phyloP scores from a whole-genome alignment of 2,329 filamentous ascomycete species.

The Pestalotiopsis sp. region DNA sequence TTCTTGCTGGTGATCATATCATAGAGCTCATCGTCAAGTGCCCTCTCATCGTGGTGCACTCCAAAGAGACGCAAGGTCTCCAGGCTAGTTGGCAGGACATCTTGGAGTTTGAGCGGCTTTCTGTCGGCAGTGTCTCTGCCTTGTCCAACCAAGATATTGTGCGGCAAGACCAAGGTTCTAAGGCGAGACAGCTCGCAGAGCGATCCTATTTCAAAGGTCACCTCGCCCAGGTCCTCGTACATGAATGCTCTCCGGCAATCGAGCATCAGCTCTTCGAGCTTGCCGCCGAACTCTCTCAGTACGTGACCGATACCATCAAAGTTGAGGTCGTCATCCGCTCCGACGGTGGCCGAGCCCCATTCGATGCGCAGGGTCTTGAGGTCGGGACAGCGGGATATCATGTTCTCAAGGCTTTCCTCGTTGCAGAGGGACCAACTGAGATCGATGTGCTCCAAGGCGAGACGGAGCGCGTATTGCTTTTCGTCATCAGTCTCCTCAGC shows the following conservation, averaged over 20 bases:
- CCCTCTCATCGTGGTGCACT: not conserved
- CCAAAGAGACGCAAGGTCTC: not conserved
- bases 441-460: not conserved
- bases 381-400: not conserved
- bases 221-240: not conserved
- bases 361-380: not conserved
- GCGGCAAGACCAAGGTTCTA: not conserved
- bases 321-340: not conserved
- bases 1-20: not conserved
- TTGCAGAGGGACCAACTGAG: not conserved
- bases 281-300: not conserved
- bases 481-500: not conserved
- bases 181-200: not conserved
- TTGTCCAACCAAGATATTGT: not conserved
- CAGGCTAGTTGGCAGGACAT: not conserved
- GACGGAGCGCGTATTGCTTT: too few relatives aligned
- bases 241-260: not conserved
- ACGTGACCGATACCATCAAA: not conserved
- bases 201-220: not conserved
- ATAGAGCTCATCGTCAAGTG: not conserved
- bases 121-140: not conserved
- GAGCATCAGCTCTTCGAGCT: not conserved
- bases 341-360: not conserved
- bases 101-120: not conserved
- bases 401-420: not conserved